A percentile compares a stretch with the other conserved stretches of the same genome.
Evolutionary conservation across 148 eudicot species (phyloP).

Genomic region (Vaccinium macrocarpon): DNA sequence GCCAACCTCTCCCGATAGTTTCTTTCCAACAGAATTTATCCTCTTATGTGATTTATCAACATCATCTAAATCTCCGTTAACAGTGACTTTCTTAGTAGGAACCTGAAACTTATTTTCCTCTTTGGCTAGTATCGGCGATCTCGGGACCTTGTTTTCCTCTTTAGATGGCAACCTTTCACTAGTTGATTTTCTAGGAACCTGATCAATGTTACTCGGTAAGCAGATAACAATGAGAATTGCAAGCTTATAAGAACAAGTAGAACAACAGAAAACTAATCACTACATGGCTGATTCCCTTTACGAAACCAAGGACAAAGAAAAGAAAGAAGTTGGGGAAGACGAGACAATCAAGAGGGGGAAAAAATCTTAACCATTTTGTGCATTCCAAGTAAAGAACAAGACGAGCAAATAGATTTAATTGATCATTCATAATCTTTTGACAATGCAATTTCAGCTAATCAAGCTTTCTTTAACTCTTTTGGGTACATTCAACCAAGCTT

Average conservation of each 20-base stretch:
- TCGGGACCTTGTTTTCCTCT: constrained; percentile 43
- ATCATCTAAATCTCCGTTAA: constrained; percentile 48
- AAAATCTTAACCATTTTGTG: not conserved
- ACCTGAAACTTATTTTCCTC: constrained; percentile 31
- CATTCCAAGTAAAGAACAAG: not conserved
- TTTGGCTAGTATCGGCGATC: constrained; percentile 37
- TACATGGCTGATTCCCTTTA: not conserved
- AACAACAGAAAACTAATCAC: not conserved
- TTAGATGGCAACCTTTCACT: constrained; percentile 57
- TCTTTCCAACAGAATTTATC: constrained; percentile 48
- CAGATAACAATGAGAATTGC: not conserved
- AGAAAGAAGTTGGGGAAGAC: not conserved
- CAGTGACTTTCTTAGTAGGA: constrained; percentile 32
- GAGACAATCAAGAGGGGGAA: not conserved
- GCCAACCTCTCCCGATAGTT: constrained; percentile 41
- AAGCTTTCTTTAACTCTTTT: not conserved
- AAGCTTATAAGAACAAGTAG: not conserved
- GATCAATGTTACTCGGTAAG: constrained; percentile 18
- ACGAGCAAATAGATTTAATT: not conserved
- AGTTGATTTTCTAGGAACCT: constrained; percentile 63
- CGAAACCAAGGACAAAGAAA: not conserved
- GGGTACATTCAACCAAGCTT: not conserved
- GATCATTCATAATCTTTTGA: not conserved
- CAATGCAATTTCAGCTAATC: not conserved
- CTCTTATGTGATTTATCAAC: constrained; percentile 38